These are phyloP conservation scores for Porcisia hertigi DNA, from an alignment of 208 protist genomes.

Conservation along the genomic window DNA sequence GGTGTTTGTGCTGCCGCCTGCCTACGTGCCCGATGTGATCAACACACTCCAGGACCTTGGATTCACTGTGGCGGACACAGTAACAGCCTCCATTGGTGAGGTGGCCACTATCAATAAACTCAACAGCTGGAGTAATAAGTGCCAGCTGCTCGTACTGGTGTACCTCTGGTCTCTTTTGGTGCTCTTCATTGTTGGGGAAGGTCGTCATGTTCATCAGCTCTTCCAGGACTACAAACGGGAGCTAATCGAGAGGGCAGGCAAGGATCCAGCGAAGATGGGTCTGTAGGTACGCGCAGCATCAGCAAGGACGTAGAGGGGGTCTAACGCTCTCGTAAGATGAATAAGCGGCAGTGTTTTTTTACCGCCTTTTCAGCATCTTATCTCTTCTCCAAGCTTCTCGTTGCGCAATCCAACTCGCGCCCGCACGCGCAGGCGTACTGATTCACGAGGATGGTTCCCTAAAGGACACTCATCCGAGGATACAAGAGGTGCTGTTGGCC, in stretches of 20 bases:
- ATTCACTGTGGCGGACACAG: constrained; percentile 67
- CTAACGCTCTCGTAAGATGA: not conserved
- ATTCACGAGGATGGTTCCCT: not conserved
- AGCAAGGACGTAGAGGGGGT: not conserved
- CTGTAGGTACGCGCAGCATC: constrained; percentile 28
- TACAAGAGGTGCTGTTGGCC: not conserved
- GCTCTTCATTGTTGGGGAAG: constrained; percentile 70
- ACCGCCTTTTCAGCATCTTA: not conserved
- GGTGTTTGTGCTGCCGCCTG: constrained; percentile 77
- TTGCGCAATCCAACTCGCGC: not conserved
- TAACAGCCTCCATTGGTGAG: constrained; percentile 56
- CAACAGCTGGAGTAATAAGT: constrained; percentile 65
- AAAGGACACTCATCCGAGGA: not conserved
- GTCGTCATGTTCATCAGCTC: constrained; percentile 46
- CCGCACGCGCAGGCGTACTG: not conserved
- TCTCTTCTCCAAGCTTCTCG: not conserved
- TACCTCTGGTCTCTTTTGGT: constrained; percentile 82
- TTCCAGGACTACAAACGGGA: constrained; percentile 84
- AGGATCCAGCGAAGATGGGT: constrained; percentile 74
- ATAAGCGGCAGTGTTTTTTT: not conserved
- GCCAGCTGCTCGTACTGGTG: constrained; percentile 57
- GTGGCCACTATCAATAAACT: constrained; percentile 49
- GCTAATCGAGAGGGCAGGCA: constrained; percentile 76
- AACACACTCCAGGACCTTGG: constrained; percentile 78
- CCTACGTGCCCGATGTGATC: constrained; percentile 56